Evolutionary conservation across 2,329 filamentous ascomycete species (phyloP).

Genomic region (Botrytis galanthina): DNA sequence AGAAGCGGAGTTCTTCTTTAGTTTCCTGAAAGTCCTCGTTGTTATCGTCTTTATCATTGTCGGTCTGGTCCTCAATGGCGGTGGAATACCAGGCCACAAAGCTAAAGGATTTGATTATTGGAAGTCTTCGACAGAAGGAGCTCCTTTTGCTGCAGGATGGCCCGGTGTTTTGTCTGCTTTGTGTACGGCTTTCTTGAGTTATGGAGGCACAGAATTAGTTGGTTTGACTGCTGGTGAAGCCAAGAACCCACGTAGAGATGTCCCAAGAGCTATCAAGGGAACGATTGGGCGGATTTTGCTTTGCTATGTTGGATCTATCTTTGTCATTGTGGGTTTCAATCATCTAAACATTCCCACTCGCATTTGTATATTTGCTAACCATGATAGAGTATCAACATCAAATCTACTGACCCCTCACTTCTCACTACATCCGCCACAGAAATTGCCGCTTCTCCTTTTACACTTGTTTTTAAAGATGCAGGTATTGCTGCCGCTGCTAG

Average conservation of each 20-base stretch:
- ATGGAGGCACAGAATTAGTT: constrained; percentile 64
- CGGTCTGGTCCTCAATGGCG: constrained; percentile 30
- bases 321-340: constrained; percentile 54
- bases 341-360: neutral
- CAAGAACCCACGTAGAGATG: constrained; percentile 46
- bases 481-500: constrained; percentile 71
- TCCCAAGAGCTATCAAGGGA: constrained; percentile 71
- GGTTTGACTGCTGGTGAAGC: constrained; percentile 56
- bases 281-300: constrained; percentile 82
- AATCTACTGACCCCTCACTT: constrained; percentile 63
- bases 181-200: constrained; percentile 36
- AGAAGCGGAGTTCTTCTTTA: constrained; percentile 80
- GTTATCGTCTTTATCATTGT: constrained; percentile 71
- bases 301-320: constrained; percentile 73
- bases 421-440: constrained; percentile 66
- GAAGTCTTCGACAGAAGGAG: constrained; percentile 4
- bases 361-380: neutral
- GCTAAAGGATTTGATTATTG: constrained; percentile 13
- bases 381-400: constrained; percentile 60
- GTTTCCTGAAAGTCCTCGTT: constrained; percentile 68
- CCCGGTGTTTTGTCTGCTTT: constrained; percentile 3
- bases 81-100: constrained; percentile 5
- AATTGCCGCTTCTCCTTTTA: constrained; percentile 71
- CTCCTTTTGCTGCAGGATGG: constrained; percentile 9
- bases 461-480: constrained; percentile 50